Evolutionary conservation across 2,329 filamentous ascomycete species (phyloP), one percentile per base, ranked within the genome.

Genomic region (Microdochium bolleyi): DNA sequence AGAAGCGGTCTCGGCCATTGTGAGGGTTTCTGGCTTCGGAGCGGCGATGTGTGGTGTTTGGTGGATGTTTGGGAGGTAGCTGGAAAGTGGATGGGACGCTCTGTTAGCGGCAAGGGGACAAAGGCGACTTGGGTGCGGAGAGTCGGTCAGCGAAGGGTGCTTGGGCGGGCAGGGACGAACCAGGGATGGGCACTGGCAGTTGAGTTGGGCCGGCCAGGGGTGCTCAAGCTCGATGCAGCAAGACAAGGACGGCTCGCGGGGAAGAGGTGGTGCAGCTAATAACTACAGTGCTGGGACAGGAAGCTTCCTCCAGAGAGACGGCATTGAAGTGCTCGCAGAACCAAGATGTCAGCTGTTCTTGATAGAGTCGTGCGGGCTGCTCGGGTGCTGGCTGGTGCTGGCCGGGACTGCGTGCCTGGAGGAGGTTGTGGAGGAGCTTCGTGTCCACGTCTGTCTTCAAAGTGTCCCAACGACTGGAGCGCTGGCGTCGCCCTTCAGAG

Each of bases 1-100:
- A 66, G 80, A 83, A 64, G 81, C 80, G 72, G 76, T 83, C 70
- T 83, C 80, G 60, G 81, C 78, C 82, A 85, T 85, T 61, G 68
- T 68, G 70, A 64, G 60, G 59, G 57, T 60, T 64, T 59, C 62
- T 62, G 56, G 61, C 56, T 53, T 62, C 61, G 56, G 57, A 56
- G 22, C 8, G 38, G 37, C 48, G 32, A 25, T 49, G 44, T 49
- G 49, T 16, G 13, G 27, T 27, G 16, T 11, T 50, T n/a, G 49
- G 19, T 57, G 56, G 57, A 46, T 54, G 54, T 53, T 56, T 56
- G 55, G 58, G 57, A 55, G 54, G 54, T 10, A 27, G 49, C 51
- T 46, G 14, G n/a, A 19, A 46, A 19, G 41, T 46, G 41, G 41
- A 46, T 46, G 41, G 41, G 41, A 46, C 41, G 41, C 21, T 16